Evolutionary conservation across 176 grass and related monocot species (phyloP).

Genomic region (Zea luxurians): DNA sequence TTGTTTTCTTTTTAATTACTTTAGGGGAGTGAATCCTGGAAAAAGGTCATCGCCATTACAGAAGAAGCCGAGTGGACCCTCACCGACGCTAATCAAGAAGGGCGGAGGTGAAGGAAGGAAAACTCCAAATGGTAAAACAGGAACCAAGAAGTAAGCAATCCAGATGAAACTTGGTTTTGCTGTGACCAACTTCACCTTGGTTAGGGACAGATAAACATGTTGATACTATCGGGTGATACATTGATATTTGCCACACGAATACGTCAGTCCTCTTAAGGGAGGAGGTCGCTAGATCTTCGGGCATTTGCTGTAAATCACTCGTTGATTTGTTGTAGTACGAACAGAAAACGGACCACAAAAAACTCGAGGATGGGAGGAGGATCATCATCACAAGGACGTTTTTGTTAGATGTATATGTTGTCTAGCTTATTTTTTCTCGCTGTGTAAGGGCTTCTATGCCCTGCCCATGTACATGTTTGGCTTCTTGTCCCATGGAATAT

Average conservation of each 20-base stretch:
- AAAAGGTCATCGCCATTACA: conserved; percentile 36
- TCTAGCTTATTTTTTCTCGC: no score
- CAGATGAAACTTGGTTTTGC: conserved; percentile 24
- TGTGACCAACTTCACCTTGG: background rate
- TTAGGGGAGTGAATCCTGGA: conserved; percentile 33
- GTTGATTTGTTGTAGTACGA: conserved; percentile 18
- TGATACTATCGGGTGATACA: background rate
- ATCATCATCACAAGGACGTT: background rate
- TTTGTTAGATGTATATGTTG: no score
- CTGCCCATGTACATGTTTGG: no score
- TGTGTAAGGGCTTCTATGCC: no score
- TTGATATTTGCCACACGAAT: conserved; percentile 5
- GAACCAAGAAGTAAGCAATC: conserved; percentile 37
- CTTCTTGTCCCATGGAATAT: no score
- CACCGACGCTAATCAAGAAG: conserved; percentile 27
- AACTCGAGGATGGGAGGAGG: background rate
- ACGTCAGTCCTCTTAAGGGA: background rate
- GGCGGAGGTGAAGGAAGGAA: conserved; percentile 38
- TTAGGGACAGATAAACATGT: conserved; percentile 25
- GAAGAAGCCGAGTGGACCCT: conserved; percentile 35
- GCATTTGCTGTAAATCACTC: conserved; percentile 24
- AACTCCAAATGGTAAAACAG: conserved; percentile 44
- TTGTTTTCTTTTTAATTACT: conserved; percentile 21
- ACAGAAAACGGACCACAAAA: conserved; percentile 15
- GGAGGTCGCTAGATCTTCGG: background rate